Conservation (phyloP, 805 yeast species). For the Candida tibetensis region DNA sequence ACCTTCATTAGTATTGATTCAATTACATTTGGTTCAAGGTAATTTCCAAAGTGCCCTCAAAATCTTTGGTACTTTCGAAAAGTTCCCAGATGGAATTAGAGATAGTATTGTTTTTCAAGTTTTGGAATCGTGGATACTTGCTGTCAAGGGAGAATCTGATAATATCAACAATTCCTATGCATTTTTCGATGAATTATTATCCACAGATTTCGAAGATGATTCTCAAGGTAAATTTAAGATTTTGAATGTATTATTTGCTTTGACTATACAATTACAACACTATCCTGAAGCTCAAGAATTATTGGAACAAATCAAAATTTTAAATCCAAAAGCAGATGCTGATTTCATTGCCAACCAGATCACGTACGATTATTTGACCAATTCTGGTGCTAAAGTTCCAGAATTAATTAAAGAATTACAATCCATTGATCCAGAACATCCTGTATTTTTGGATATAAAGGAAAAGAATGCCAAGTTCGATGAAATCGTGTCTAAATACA, state of each 20-base stretch:
- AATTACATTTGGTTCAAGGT: constrained; percentile 39
- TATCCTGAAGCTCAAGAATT: constrained; percentile 79
- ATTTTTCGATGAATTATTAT: constrained; percentile 78
- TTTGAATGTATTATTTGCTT: constrained; percentile 60
- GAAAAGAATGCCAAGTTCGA: constrained; percentile 68
- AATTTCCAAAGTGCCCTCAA: constrained; percentile 32
- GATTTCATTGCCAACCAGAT: constrained; percentile 65
- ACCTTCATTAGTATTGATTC: constrained; percentile 39
- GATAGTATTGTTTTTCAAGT: constrained; percentile 78
- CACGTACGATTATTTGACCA: constrained; percentile 52
- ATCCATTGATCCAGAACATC: constrained; percentile 52
- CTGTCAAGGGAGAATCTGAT: constrained; percentile 40
- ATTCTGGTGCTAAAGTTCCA: constrained; percentile 41
- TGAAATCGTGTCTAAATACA: constrained; percentile 61
- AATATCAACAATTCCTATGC: constrained; percentile 45
- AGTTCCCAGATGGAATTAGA: constrained; percentile 33
- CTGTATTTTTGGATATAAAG: constrained; percentile 53
- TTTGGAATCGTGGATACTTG: constrained; percentile 65
- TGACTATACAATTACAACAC: constrained; percentile 77
- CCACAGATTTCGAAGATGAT: constrained; percentile 41
- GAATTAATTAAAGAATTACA: constrained; percentile 47
- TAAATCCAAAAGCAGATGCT: constrained; percentile 34
- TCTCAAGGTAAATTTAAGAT: constrained; percentile 31
- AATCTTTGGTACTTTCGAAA: constrained; percentile 29
- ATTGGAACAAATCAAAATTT: constrained; percentile 39